Evolutionary conservation across 345 rosid genomes (phyloP).

Genomic region (Rhodamnia rubescens): DNA sequence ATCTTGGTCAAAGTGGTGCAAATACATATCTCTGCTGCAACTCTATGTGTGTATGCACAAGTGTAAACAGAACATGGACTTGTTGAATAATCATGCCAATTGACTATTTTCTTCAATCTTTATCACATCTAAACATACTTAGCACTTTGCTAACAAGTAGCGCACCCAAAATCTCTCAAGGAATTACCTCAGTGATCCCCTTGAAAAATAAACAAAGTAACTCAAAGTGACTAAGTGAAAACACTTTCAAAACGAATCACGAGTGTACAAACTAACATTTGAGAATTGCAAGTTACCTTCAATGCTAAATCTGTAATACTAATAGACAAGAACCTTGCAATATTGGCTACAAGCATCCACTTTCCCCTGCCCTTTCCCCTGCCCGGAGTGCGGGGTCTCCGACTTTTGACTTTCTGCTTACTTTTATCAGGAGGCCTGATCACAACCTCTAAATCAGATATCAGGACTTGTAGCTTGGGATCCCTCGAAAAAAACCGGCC

Average conservation of each 20-base stretch:
- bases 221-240: not conserved
- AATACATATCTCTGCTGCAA: not conserved
- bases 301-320: constrained; percentile 75
- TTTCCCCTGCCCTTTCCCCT: constrained; percentile 91
- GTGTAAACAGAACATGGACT: not conserved
- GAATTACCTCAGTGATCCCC: not conserved
- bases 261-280: not conserved
- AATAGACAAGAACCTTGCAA: constrained; percentile 83
- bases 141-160: not conserved
- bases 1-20: not conserved
- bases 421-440: constrained; percentile 58
- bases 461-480: constrained; percentile 77
- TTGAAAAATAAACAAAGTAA: not conserved
- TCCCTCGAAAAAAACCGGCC: constrained; percentile 80
- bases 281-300: constrained; percentile 40
- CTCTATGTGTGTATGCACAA: not conserved
- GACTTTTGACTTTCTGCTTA: constrained; percentile 37
- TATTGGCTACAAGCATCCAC: constrained; percentile 85
- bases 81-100: not conserved
- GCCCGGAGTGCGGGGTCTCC: constrained; percentile 40
- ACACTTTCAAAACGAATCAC: not conserved
- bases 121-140: not conserved
- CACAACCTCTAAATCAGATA: constrained; percentile 80
- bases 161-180: not conserved
- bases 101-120: not conserved